phyloP scores from a whole-genome alignment of 305 asterid genomes.

The Rubia peregrina region DNA sequence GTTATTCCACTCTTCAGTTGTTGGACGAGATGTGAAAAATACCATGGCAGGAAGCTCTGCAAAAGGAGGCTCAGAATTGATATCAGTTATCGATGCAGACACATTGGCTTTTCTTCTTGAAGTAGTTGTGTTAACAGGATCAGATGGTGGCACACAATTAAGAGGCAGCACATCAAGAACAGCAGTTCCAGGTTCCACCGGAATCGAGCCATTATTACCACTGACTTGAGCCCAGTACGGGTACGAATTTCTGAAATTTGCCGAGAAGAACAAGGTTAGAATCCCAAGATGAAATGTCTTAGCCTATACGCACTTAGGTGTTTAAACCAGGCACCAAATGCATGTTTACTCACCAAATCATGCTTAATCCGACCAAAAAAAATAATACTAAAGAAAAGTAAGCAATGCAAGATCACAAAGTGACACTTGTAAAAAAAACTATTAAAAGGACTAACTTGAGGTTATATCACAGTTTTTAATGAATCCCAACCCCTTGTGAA shows the following conservation, averaged over 20 bases:
- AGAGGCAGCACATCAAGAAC: conserved; percentile 29
- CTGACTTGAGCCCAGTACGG: conserved; percentile 12
- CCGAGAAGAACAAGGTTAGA: conserved; percentile 1
- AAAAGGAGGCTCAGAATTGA: conserved; percentile 2
- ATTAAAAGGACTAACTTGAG: conserved; percentile 1
- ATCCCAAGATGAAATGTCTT: neutral
- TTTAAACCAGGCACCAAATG: neutral
- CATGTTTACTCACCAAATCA: neutral
- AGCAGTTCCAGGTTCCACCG: conserved; percentile 17
- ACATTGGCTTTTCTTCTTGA: conserved; percentile 5
- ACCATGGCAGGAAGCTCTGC: conserved; percentile 34
- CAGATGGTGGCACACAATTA: conserved; percentile 24
- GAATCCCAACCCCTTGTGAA: neutral
- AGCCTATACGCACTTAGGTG: neutral
- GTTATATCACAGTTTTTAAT: neutral
- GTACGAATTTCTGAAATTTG: conserved; percentile 15
- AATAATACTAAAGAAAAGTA: neutral
- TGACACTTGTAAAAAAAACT: neutral
- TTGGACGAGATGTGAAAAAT: conserved; percentile 26
- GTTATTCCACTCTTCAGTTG: conserved; percentile 34
- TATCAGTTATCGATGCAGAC: conserved; percentile 13
- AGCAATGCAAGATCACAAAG: neutral
- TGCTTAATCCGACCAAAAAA: neutral
- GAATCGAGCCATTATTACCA: conserved; percentile 20
- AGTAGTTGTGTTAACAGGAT: neutral